Base-by-base conservation (phyloP, 2,329 filamentous ascomycete genomes). In the Ampelomyces quisqualis region DNA sequence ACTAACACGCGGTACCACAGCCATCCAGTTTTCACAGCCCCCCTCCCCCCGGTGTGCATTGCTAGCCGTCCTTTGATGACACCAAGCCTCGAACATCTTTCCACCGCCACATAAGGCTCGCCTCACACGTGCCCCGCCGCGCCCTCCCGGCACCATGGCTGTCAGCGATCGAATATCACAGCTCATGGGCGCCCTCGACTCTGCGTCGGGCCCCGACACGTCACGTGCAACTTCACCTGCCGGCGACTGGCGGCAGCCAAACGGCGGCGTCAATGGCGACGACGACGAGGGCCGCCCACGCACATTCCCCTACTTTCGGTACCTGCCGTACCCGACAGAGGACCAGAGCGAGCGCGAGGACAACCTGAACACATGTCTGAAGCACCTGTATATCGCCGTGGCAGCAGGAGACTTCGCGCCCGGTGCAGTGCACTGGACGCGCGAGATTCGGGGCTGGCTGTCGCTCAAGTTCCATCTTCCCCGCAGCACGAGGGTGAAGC, bases 391-490 rank as follows among this genome's bases (percentile, higher is more conserved):
- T 68, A 88, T 96, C 57, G 82, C 91, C 42, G 78, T 98, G 50
- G 85, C 90, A 64, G 86, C 93, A 3, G 90, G 95, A 53, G 93
- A 98, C 70, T 97, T 97, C 70, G 85, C 86, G 17, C 88, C 91
- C 0, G 93, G 93, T 22, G 93, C 91, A 19, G 77, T 95, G 47
- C 91, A 98, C 70, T 98, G 93, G 93, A 96, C 93, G 11, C 84
- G 91, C 55, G 93, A 98, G 78, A 84, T 98, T 33, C 83, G 90
- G 64, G 88, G 86, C 70, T 98, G 94, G 93, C 77, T 98, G 53
- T 87, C 86, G 38, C 82, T 98, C 70, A 98, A 98, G 76, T 98
- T 98, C 65, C 91, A 98, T 72, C 89, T 95, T 65, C 88, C 89
- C 33, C 82, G 88, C 58, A 84, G 86, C 64, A 83, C 90, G 54